A percentile compares a stretch with the other conserved stretches of the same genome.
Conservation (phyloP, 2,329 filamentous ascomycete genomes). For the Clonostachys chloroleuca region DNA sequence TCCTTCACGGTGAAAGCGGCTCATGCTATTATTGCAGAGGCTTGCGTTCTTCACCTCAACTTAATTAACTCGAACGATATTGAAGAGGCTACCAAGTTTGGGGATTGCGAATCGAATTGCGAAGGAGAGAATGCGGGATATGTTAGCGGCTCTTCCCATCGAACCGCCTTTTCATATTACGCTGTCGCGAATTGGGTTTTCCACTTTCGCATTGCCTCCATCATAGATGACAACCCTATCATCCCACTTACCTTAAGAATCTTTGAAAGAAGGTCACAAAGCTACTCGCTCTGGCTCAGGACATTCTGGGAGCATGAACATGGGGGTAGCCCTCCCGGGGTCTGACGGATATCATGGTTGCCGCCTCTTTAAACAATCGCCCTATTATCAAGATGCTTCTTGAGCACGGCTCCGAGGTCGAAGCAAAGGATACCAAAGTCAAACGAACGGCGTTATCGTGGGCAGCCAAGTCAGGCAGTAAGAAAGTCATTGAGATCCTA, state of each 20-base stretch:
- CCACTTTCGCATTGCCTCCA: constrained; percentile 10
- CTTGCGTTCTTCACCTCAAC: constrained; percentile 11
- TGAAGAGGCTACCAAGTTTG: not conserved
- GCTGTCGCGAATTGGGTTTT: constrained; percentile 9
- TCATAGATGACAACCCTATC: constrained; percentile 2
- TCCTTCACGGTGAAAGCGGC: constrained; percentile 11
- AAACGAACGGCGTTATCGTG: not conserved
- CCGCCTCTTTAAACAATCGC: not conserved
- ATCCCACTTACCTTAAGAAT: constrained; percentile 5
- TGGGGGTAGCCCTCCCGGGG: not conserved
- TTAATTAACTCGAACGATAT: constrained; percentile 3
- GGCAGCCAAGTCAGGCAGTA: constrained; percentile 5
- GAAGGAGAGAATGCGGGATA: not conserved
- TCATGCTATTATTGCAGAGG: constrained; percentile 10
- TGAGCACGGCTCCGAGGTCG: not conserved
- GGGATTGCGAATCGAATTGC: not conserved
- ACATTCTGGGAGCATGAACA: not conserved
- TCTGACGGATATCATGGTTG: constrained; percentile 2
- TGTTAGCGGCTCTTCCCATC: too few species aligned
- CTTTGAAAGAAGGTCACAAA: constrained; percentile 5
- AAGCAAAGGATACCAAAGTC: not conserved
- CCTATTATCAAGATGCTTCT: not conserved
- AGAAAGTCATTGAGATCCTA: constrained; percentile 3
- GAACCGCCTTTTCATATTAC: constrained; percentile 10
- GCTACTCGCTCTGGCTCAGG: not conserved